Evolutionary conservation across 2,329 filamentous ascomycete genomes (phyloP).

Genomic region (Hymenoscyphus linearis): DNA sequence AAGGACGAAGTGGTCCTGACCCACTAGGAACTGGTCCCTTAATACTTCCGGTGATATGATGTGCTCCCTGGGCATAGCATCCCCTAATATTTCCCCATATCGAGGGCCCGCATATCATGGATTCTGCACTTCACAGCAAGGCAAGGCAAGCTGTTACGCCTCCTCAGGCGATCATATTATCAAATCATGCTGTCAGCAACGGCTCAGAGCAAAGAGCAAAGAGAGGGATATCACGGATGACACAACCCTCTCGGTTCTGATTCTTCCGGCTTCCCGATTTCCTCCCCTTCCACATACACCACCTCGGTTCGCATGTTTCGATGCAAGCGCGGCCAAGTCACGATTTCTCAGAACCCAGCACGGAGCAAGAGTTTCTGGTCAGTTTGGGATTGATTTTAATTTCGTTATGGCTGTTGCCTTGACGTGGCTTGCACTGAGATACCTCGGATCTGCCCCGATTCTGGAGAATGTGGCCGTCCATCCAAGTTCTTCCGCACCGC

Average conservation of each 20-base stretch:
- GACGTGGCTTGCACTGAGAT: neutral
- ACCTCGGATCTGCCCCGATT: neutral
- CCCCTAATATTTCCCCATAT: neutral
- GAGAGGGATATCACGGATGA: neutral
- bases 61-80: neutral
- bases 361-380: neutral
- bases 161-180: neutral
- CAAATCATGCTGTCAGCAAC: neutral
- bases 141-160: neutral
- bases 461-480: slow-evolving; percentile 4
- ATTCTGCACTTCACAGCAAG: neutral
- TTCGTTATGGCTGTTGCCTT: slow-evolving; percentile 3
- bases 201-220: neutral
- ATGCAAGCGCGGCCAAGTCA: neutral
- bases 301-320: neutral
- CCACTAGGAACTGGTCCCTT: neutral
- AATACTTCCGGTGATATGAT: neutral
- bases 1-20: neutral
- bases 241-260: neutral
- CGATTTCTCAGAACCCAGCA: neutral
- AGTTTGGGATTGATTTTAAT: neutral
- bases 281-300: neutral
- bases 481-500: slow-evolving; percentile 12
- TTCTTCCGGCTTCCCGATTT: neutral
- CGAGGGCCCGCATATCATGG: neutral